Evolutionary conservation across 345 rosid species (phyloP), one percentile per base, ranked within the genome.

Genomic region (Dimocarpus longan): DNA sequence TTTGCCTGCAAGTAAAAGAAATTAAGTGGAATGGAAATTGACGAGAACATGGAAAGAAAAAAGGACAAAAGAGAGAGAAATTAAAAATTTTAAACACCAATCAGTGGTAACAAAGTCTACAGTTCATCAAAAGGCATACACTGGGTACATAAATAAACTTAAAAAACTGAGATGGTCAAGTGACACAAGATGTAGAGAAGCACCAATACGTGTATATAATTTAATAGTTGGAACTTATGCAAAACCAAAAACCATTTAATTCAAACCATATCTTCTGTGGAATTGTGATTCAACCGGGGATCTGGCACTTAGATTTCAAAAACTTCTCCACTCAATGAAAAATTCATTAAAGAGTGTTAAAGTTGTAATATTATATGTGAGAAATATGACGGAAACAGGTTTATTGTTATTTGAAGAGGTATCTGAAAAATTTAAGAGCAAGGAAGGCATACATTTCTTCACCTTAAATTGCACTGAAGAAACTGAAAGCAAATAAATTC

Each of bases 181-280:
- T 2, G 37, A 32, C 37, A 32, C 37, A 32, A 32, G 1, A 32
- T 32, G 2, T 32, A 32, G 37, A 32, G 22, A 6, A 37, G 19
- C 11, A 42, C 28, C 71, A 0, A 59, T 1, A 8, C 5, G 11
- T 37, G 16, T 56, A 46, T 5, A 42, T 10, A 72, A n/a, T 32
- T 22, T 37, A 42, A n/a, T 19, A 56, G 64, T 22, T 13, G 52
- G 12, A 72, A 57, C 32, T 72, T 37, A 16, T 72, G 76, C 76
- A 28, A 56, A 44, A 9, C 46, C 12, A n/a, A 11, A 2, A 57
- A 7, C 66, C 59, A 6, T 40, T 28, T 3, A 0, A 6, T 40
- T 28, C 1, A 0, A n/a, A 40, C 32, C 22, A 73, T 21, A 59
- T 73, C 8, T 59, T 19, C 0, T 22, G 39, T 74, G 16, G 77